These are phyloP conservation scores for Isabelozyma rhagii DNA, from an alignment of 805 yeast genomes.

Conservation along the genomic window DNA sequence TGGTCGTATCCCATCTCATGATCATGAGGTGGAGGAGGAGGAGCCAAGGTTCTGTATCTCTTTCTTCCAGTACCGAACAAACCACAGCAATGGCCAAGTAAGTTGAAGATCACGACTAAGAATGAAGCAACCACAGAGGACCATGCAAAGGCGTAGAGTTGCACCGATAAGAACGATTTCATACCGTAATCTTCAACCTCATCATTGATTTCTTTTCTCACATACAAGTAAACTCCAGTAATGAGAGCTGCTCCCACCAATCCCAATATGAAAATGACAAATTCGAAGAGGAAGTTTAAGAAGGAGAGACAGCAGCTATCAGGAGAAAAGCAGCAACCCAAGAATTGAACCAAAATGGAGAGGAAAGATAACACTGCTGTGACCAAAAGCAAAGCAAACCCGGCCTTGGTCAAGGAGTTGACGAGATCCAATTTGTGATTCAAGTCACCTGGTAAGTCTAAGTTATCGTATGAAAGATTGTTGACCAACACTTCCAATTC, in stretches of 20 bases:
- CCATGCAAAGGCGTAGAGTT: constrained; percentile 64
- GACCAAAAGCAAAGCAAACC: constrained; percentile 44
- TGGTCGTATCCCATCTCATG: constrained; percentile 23
- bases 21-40: constrained; percentile 5
- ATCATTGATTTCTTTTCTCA: constrained; percentile 51
- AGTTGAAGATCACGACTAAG: constrained; percentile 26
- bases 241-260: constrained; percentile 52
- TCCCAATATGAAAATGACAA: constrained; percentile 44
- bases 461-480: constrained; percentile 23
- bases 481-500: constrained; percentile 18
- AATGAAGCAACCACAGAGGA: constrained; percentile 49
- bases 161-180: constrained; percentile 45
- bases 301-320: constrained; percentile 44
- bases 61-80: constrained; percentile 29
- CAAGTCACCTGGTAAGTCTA: constrained; percentile 55
- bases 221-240: constrained; percentile 57
- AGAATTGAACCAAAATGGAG: constrained; percentile 47
- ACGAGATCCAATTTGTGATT: constrained; percentile 43
- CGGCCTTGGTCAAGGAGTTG: constrained; percentile 50
- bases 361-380: constrained; percentile 37
- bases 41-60: constrained; percentile 19
- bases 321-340: constrained; percentile 39
- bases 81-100: constrained; percentile 43
- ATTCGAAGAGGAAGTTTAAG: constrained; percentile 43
- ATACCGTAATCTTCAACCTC: constrained; percentile 50